A percentile compares a stretch with the other conserved stretches of the same genome.
These are phyloP conservation scores for Thelonectria rubi DNA, from an alignment of 2,329 filamentous ascomycete species.

Conservation along the genomic window DNA sequence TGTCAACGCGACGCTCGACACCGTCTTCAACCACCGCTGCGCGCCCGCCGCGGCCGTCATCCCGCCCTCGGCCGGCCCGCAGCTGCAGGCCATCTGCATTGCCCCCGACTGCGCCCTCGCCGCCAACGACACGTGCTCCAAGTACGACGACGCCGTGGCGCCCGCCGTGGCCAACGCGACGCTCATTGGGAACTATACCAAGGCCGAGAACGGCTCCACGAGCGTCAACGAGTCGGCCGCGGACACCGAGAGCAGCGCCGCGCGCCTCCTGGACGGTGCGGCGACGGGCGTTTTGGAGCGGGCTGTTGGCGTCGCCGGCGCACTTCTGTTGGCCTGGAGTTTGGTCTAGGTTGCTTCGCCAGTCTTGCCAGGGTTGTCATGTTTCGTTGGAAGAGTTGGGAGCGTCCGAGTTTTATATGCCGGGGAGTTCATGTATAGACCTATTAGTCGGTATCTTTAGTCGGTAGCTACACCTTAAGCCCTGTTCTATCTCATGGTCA, in stretches of 20 bases:
- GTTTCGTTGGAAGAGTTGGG: too few relatives aligned
- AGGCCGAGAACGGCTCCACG: slow-evolving; percentile 1
- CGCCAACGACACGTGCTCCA: background rate
- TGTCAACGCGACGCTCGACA: background rate
- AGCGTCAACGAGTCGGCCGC: background rate
- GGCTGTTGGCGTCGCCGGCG: background rate
- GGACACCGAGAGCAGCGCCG: background rate
- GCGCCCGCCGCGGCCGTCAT: background rate
- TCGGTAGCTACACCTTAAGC: too few relatives aligned
- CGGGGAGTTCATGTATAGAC: too few relatives aligned
- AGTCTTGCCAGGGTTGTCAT: too few relatives aligned
- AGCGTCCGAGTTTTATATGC: too few relatives aligned
- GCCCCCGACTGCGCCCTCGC: background rate
- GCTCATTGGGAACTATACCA: background rate
- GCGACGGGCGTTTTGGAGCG: too few relatives aligned
- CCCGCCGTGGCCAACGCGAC: background rate
- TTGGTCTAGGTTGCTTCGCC: background rate
- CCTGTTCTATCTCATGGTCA: slow-evolving; percentile 58
- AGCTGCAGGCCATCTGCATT: background rate
- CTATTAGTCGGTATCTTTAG: too few relatives aligned
- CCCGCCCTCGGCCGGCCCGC: background rate
- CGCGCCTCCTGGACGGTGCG: background rate
- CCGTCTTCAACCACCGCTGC: background rate
- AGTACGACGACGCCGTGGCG: background rate
- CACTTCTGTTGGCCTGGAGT: background rate